Evolutionary conservation across 2,329 filamentous ascomycete genomes (phyloP).

Genomic region (Penicillium decumbens): DNA sequence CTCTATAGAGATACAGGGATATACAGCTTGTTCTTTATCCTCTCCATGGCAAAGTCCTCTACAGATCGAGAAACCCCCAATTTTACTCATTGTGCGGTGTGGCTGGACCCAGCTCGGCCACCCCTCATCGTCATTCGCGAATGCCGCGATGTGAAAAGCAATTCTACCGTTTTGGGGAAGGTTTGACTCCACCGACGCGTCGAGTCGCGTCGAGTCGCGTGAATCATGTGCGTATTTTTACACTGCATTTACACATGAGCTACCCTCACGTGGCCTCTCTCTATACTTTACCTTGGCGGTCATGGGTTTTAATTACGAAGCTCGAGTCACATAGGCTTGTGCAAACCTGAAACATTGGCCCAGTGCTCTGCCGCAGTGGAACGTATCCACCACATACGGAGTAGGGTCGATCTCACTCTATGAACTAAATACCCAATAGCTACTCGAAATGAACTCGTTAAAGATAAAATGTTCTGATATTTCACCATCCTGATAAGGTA

Average conservation of each 20-base stretch:
- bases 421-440: not conserved
- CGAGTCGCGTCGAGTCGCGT: not conserved
- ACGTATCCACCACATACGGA: not conserved
- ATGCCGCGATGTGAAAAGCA: not conserved
- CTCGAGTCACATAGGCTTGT: not conserved
- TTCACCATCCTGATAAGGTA: too few species aligned
- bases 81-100: constrained; percentile 12
- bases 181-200: constrained; percentile 3
- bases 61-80: not conserved
- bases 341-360: not conserved
- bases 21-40: not conserved
- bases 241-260: not conserved
- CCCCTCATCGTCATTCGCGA: not conserved
- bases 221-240: not conserved
- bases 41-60: not conserved
- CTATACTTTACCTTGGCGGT: not conserved
- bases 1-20: not conserved
- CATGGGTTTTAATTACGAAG: not conserved
- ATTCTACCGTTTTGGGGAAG: constrained; percentile 4
- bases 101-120: too few species aligned
- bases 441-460: too few species aligned
- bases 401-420: not conserved
- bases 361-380: not conserved
- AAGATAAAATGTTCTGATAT: too few species aligned
- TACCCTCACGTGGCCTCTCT: not conserved